Base-by-base conservation (phyloP, 345 rosid species). In the Populus tremula region DNA sequence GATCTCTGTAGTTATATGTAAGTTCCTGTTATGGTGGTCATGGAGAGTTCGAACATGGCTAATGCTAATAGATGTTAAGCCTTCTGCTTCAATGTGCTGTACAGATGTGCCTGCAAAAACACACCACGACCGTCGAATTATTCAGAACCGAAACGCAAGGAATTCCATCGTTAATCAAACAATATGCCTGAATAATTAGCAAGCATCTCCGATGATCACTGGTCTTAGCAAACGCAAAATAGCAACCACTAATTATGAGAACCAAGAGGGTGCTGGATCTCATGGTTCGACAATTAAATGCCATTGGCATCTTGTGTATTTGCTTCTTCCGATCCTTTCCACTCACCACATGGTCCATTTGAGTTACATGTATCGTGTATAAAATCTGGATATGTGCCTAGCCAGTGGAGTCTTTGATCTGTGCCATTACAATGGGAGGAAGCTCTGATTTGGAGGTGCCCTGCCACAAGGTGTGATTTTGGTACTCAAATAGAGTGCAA, bases 11-110 rank as follows among this genome's bases (percentile, higher is more conserved):
- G 93, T 79, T 81, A 95, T 90, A 47, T 70, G 84, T 27, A 95
- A 82, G 68, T 92, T 80, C 82, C 69, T 87, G 39, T 54, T 76
- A 69, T 95, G 99, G 66, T 89, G 85, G 68, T 84, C 83, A 68
- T 73, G 84, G 39, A 95, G 89, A 72, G 93, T 92, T 77, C 85
- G 85, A 27, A 98, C 88, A 77, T 95, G 98, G 72, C 99, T 98
- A 61, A 95, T 63, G 85, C 99, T 95, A 49, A 93, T 70, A 84
- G 88, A 95, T 27, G 99, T 91, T 76, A 92, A 89, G 75, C 91
- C 98, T 16, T 93, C 97, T 69, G 81, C 86, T 82, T 87, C 84
- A 71, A 93, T 91, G 76, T 89, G 89, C 89, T 82, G 84, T 92
- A 92, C 61, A 95, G 84, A 83, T 89, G 90, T 23, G 83, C 88